Percentiles rank a stretch among this genome's conserved stretches.
phyloP scores from a whole-genome alignment of 768 basidiomycete species.

The Suillus alpinus region DNA sequence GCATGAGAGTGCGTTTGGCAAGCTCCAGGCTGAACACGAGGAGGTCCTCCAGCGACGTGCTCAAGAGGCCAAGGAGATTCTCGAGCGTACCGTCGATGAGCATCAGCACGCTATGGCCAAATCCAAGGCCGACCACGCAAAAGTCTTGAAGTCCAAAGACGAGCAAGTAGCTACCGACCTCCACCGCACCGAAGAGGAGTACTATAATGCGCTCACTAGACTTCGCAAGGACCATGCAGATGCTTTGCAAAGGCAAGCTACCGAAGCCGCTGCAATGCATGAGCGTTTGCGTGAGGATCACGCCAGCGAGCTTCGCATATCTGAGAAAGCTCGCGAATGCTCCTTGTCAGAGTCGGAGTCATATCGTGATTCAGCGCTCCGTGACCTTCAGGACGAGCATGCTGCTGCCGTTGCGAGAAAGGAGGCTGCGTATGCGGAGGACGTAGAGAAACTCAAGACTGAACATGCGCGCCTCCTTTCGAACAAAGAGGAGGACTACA shows the following conservation, averaged over 20 bases:
- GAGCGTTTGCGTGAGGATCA: constrained; percentile 78
- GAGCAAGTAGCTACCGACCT: constrained; percentile 55
- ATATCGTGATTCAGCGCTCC: constrained; percentile 56
- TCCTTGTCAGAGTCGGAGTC: constrained; percentile 73
- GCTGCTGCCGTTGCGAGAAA: constrained; percentile 61
- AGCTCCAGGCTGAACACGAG: constrained; percentile 52
- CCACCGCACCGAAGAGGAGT: constrained; percentile 74
- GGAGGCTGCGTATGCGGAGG: constrained; percentile 61
- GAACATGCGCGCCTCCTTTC: constrained; percentile 56
- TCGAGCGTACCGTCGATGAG: constrained; percentile 48
- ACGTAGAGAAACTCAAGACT: constrained; percentile 61
- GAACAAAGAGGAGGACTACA: constrained; percentile 60
- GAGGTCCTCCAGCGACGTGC: constrained; percentile 51
- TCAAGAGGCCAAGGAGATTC: constrained; percentile 50
- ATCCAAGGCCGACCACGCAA: constrained; percentile 51
- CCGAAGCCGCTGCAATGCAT: constrained; percentile 59
- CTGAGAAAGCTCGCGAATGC: constrained; percentile 73
- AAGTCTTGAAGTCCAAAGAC: constrained; percentile 57
- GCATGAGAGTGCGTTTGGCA: constrained; percentile 59
- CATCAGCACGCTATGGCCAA: constrained; percentile 53
- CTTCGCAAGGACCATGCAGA: constrained; percentile 71
- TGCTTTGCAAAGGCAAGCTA: constrained; percentile 57
- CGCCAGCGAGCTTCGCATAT: constrained; percentile 65
- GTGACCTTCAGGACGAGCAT: constrained; percentile 73
- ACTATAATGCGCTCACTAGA: constrained; percentile 76